Conservation (phyloP, 2,329 filamentous ascomycete species). For the Metarhizium robertsii region DNA sequence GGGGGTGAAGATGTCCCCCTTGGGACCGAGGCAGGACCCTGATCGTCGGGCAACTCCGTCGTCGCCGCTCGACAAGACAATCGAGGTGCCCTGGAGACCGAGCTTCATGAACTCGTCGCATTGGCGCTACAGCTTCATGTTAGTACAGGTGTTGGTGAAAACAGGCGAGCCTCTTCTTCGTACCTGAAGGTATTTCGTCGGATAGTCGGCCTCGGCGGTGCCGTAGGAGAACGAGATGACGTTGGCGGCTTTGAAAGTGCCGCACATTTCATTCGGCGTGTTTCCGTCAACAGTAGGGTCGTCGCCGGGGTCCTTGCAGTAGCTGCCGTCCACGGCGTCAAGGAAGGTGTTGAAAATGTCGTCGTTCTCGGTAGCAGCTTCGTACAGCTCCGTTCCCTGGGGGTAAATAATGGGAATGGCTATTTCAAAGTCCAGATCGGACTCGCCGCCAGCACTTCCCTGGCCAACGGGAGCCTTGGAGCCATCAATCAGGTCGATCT, state of each 20-base stretch:
- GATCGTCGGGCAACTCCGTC: constrained; percentile 11
- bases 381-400: constrained; percentile 24
- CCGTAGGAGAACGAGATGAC: constrained; percentile 32
- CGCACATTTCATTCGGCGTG: constrained; percentile 25
- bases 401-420: no score
- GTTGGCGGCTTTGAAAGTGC: constrained; percentile 19
- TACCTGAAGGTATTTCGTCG: constrained; percentile 32
- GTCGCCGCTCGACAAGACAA: constrained; percentile 30
- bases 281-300: constrained; percentile 38
- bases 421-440: no score
- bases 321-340: constrained; percentile 41
- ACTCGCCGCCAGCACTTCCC: no score
- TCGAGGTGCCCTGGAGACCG: constrained; percentile 30
- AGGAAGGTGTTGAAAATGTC: constrained; percentile 34
- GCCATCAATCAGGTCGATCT: no score
- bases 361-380: constrained; percentile 24
- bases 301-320: constrained; percentile 37
- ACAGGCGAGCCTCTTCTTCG: not conserved
- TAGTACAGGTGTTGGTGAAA: not conserved
- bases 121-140: constrained; percentile 19
- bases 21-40: constrained; percentile 11
- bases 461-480: no score
- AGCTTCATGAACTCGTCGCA: constrained; percentile 37
- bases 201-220: constrained; percentile 24
- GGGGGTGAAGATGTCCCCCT: constrained; percentile 35